These are phyloP conservation scores for Cercospora sesami DNA, from an alignment of 2,329 filamentous ascomycete genomes.

Conservation along the genomic window DNA sequence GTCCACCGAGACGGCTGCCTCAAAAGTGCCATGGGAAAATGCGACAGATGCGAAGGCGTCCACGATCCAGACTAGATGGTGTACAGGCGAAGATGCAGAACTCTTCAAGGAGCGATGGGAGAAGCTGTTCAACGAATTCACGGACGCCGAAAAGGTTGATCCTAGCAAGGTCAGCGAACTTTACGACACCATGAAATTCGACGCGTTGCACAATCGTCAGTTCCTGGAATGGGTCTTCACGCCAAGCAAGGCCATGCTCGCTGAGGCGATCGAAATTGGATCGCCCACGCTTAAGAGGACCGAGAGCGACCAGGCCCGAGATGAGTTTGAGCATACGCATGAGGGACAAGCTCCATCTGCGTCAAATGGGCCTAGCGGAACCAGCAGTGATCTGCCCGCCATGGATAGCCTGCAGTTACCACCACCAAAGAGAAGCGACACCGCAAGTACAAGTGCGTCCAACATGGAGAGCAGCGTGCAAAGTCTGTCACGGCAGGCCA, in stretches of 20 bases:
- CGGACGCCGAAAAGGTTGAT: conserved; percentile 95
- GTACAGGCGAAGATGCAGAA: conserved; percentile 90
- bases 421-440: conserved; percentile 29
- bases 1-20: background rate
- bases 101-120: conserved; percentile 97
- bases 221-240: conserved; percentile 98
- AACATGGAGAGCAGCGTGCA: conserved; percentile 17
- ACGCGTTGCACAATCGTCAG: conserved; percentile 91
- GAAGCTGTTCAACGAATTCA: conserved; percentile 95
- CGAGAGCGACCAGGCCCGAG: conserved; percentile 36
- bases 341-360: conserved; percentile 28
- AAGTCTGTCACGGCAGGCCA: conserved; percentile 7
- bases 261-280: conserved; percentile 53
- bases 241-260: conserved; percentile 74
- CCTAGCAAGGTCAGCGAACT: conserved; percentile 98
- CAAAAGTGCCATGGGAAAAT: background rate
- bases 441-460: conserved; percentile 23
- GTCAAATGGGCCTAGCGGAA: conserved; percentile 17
- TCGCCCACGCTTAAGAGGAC: conserved; percentile 32
- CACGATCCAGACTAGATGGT: conserved; percentile 85
- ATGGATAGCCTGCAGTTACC: conserved; percentile 25
- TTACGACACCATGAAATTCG: conserved; percentile 99
- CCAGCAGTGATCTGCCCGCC: conserved; percentile 1
- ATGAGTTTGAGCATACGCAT: conserved; percentile 38
- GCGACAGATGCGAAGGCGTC: conserved; percentile 40